phyloP scores from a whole-genome alignment of 176 grass and related monocot species.

The Pontederia crassipes region DNA sequence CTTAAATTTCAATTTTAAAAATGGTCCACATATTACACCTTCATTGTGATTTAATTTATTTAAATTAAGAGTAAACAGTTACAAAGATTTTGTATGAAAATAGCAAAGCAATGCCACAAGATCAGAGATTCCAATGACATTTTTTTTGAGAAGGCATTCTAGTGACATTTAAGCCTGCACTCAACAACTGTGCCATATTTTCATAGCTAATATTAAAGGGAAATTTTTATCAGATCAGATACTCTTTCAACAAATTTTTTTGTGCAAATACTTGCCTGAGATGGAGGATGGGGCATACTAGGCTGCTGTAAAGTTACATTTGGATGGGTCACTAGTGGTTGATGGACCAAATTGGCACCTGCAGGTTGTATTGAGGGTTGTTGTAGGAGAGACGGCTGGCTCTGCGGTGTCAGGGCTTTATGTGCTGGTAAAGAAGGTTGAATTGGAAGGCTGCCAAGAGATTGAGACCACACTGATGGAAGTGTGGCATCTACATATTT shows the following conservation, averaged over 20 bases:
- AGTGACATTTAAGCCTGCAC: too few relatives aligned
- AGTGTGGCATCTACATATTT: constrained; percentile 21
- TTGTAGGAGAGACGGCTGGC: constrained; percentile 39
- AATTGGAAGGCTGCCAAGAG: constrained; percentile 33
- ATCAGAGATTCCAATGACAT: too few relatives aligned
- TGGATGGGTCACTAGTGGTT: constrained; percentile 17
- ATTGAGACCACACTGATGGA: constrained; percentile 33
- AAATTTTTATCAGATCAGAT: too few relatives aligned
- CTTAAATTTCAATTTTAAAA: too few relatives aligned
- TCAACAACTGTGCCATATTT: too few relatives aligned
- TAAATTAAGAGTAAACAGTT: too few relatives aligned
- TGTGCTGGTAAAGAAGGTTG: constrained; percentile 35
- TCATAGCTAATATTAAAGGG: too few relatives aligned
- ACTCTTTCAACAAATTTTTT: background rate
- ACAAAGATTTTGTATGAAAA: too few relatives aligned
- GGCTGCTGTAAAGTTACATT: constrained; percentile 35
- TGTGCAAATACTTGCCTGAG: constrained; percentile 50
- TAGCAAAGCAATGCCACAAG: too few relatives aligned
- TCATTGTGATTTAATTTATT: too few relatives aligned
- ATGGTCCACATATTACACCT: too few relatives aligned
- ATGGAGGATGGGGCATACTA: constrained; percentile 29
- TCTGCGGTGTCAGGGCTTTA: constrained; percentile 42
- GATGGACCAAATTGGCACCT: constrained; percentile 18
- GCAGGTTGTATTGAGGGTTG: constrained; percentile 31
- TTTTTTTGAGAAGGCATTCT: too few relatives aligned